Evolutionary conservation across 1,284 basidiomycete genomes (phyloP).

Genomic region (Cryptococcus sp.): DNA sequence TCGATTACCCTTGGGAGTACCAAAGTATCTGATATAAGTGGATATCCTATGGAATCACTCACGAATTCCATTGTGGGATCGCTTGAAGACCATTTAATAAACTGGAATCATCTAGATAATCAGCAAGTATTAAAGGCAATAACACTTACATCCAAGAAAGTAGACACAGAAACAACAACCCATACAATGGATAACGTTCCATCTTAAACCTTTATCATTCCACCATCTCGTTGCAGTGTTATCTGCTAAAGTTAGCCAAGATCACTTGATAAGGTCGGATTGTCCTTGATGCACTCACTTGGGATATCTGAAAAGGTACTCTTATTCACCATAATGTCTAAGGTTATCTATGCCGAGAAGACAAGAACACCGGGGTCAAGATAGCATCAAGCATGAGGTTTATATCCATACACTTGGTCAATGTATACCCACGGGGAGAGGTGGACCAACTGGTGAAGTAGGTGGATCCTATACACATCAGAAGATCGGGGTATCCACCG

Average conservation of each 20-base stretch:
- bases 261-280: background rate
- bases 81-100: conserved; percentile 21
- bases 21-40: conserved; percentile 16
- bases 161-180: conserved; percentile 6
- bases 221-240: conserved; percentile 8
- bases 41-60: background rate
- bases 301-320: background rate
- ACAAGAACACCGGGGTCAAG: no score
- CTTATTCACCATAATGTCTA: no score
- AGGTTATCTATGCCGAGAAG: no score
- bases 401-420: no score
- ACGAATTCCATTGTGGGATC: conserved; percentile 15
- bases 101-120: conserved; percentile 13
- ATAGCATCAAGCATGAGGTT: no score
- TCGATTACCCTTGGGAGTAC: conserved; percentile 12
- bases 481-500: no score
- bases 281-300: background rate
- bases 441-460: no score
- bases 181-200: conserved; percentile 9
- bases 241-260: background rate
- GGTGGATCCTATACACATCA: no score
- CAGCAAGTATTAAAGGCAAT: background rate
- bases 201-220: conserved; percentile 4
- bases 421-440: no score
- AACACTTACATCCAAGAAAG: conserved; percentile 5